phyloP scores from a whole-genome alignment of 1,284 basidiomycete genomes.

The Apiotrichum domesticum region DNA sequence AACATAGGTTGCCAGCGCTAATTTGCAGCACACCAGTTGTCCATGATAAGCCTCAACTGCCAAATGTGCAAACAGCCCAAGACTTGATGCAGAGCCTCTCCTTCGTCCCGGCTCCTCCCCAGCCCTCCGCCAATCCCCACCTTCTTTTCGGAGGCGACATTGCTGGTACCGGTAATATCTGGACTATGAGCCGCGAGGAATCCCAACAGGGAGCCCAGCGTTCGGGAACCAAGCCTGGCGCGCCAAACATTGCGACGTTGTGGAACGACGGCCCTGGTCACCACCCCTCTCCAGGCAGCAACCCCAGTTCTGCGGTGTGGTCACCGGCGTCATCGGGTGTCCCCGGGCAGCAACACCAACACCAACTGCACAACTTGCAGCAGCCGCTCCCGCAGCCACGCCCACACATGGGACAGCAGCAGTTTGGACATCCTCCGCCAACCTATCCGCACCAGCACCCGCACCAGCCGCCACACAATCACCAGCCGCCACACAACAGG shows the following conservation, averaged over 20 bases:
- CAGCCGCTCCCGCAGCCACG: not conserved
- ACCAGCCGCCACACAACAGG: not conserved
- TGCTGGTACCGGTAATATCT: conserved; percentile 23
- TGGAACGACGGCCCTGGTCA: not conserved
- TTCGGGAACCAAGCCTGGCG: not conserved
- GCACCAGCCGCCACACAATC: not conserved
- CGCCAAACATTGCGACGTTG: not conserved
- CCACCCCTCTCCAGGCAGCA: not conserved
- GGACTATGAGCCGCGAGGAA: conserved; percentile 34
- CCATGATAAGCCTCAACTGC: not conserved
- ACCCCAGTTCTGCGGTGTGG: not conserved
- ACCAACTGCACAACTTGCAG: not conserved
- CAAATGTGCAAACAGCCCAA: conserved; percentile 17
- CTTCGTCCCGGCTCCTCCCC: not conserved
- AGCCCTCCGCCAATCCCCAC: conserved; percentile 1
- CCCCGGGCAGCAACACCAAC: not conserved
- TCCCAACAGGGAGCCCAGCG: conserved; percentile 24
- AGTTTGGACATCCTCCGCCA: not conserved
- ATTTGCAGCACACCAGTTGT: conserved; percentile 6
- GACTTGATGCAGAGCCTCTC: conserved; percentile 26
- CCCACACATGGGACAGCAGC: not conserved
- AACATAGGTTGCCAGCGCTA: not conserved
- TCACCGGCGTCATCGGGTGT: not conserved
- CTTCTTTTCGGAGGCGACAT: conserved; percentile 24
- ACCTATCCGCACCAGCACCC: not conserved